Evolutionary conservation across 2,329 filamentous ascomycete species (phyloP).

Genomic region (Alternaria sp.): DNA sequence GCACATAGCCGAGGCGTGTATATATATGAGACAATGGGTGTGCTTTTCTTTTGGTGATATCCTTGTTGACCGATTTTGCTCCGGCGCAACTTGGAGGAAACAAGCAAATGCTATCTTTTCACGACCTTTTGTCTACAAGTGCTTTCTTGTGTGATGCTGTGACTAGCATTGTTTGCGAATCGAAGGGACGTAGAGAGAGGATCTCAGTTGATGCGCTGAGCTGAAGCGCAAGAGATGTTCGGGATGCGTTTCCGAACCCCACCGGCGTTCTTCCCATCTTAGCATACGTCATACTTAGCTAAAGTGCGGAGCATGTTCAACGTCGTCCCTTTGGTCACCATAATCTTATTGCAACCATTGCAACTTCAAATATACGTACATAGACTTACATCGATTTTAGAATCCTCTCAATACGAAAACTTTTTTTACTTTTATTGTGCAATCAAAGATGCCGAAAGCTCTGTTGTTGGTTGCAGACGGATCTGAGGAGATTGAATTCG

Average conservation of each 20-base stretch:
- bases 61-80: conserved; percentile 17
- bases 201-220: too few relatives aligned
- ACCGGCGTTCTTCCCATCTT: neutral
- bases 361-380: neutral
- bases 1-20: conserved; percentile 16
- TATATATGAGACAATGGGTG: conserved; percentile 18
- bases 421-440: neutral
- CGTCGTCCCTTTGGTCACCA: neutral
- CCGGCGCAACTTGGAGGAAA: conserved; percentile 3
- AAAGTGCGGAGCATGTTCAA: neutral
- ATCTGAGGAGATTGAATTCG: conserved; percentile 54
- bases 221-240: neutral
- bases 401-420: neutral
- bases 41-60: conserved; percentile 21
- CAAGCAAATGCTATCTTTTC: conserved; percentile 21
- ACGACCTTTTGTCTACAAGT: neutral
- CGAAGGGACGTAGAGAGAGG: too few relatives aligned
- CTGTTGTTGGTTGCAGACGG: conserved; percentile 53
- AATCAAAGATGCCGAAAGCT: conserved; percentile 43
- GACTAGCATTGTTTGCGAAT: neutral
- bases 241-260: conserved; percentile 7
- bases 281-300: conserved; percentile 21
- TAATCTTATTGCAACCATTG: neutral
- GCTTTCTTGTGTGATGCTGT: neutral
- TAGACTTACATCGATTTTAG: too few relatives aligned